Conservation (phyloP, 1,284 basidiomycete genomes). For the Boletellus deceptivus region DNA sequence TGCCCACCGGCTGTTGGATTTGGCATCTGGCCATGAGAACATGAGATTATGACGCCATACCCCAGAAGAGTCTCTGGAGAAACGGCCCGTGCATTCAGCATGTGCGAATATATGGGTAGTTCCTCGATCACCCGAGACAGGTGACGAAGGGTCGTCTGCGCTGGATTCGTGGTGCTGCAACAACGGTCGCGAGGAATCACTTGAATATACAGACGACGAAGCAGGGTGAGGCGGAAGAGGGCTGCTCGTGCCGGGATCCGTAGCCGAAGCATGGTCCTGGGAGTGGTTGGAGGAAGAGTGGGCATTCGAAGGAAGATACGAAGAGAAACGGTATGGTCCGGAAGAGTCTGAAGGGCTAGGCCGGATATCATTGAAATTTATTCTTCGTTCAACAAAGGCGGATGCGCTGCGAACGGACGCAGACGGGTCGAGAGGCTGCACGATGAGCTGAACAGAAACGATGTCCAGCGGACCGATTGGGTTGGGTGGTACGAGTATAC, state of each 20-base stretch:
- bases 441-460: slow-evolving; percentile 50
- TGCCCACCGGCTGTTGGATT: slow-evolving; percentile 68
- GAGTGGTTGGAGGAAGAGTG: slow-evolving; percentile 14
- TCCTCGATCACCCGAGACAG: slow-evolving; percentile 30
- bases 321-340: slow-evolving; percentile 20
- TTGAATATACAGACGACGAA: slow-evolving; percentile 40
- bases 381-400: slow-evolving; percentile 55
- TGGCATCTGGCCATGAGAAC: slow-evolving; percentile 68
- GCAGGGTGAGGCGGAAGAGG: slow-evolving; percentile 24
- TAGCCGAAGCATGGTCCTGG: slow-evolving; percentile 10
- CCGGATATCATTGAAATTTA: slow-evolving; percentile 44
- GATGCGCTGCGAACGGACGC: slow-evolving; percentile 54
- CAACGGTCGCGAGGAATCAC: slow-evolving; percentile 34
- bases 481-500: slow-evolving; percentile 42
- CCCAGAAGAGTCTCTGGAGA: slow-evolving; percentile 52
- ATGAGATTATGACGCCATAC: slow-evolving; percentile 63
- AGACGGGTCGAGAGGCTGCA: slow-evolving; percentile 46
- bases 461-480: slow-evolving; percentile 59
- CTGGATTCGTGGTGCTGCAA: slow-evolving; percentile 20
- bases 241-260: slow-evolving; percentile 5
- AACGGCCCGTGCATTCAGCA: slow-evolving; percentile 55
- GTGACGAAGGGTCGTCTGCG: slow-evolving; percentile 16
- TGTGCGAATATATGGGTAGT: slow-evolving; percentile 55
- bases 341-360: slow-evolving; percentile 25
- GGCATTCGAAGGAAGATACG: slow-evolving; percentile 20